A percentile compares a stretch with the other conserved stretches of the same genome.
Conservation (phyloP, 2,329 filamentous ascomycete species). For the Trichophyton benhamiae region DNA sequence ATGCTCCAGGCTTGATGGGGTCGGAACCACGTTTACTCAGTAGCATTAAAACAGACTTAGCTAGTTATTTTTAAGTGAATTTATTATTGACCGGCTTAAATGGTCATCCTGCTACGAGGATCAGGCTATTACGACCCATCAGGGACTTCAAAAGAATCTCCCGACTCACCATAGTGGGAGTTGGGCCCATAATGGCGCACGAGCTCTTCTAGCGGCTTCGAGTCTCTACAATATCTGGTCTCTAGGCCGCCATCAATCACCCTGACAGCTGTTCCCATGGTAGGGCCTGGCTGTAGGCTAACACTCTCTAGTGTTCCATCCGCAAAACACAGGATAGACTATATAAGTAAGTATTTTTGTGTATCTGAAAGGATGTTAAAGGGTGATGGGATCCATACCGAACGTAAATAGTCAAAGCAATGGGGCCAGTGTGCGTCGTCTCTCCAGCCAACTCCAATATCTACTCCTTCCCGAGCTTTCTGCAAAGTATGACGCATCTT, state of each 20-base stretch:
- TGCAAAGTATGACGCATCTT: slow-evolving; percentile 6
- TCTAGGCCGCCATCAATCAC: background rate
- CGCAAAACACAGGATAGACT: background rate
- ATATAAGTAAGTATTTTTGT: background rate
- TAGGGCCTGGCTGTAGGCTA: background rate
- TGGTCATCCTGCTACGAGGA: background rate
- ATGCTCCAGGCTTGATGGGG: too few species aligned
- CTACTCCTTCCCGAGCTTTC: background rate
- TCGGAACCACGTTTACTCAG: too few species aligned
- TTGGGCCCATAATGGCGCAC: background rate
- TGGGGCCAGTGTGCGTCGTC: slow-evolving; percentile 8
- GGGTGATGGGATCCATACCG: background rate
- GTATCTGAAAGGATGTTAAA: background rate
- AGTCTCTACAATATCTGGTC: background rate
- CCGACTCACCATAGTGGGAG: background rate
- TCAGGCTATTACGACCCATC: background rate
- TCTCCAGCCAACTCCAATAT: slow-evolving; percentile 5
- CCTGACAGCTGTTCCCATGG: background rate
- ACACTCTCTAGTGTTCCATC: background rate
- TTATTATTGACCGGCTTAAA: background rate
- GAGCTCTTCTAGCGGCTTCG: background rate
- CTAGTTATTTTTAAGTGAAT: too few species aligned
- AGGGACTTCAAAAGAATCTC: background rate
- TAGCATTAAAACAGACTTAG: too few species aligned
- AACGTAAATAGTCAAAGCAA: slow-evolving; percentile 7